Evolutionary conservation across 306 rosid species (phyloP), one percentile per base, ranked within the genome.

Genomic region (Ziziphus jujuba): DNA sequence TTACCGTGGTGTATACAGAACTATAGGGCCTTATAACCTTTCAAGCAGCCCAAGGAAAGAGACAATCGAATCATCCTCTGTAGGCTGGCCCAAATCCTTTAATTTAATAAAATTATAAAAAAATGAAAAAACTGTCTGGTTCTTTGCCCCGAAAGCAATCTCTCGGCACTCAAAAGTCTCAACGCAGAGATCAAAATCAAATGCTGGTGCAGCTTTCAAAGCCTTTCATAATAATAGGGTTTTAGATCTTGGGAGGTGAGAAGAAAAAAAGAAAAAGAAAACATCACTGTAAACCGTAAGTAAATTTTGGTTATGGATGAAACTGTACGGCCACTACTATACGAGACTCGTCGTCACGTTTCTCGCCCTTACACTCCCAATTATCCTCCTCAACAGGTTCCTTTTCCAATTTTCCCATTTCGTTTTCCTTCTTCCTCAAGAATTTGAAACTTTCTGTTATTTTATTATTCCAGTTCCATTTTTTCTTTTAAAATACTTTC

Each of bases 291-390:
- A 28, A 28, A 28, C 33, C 4, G 4, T 28, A 28, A 28, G n/a
- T n/a, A 45, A 60, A 47, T n/a, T 44, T 63, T 79, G 61, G 66
- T 43, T 3, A 92, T 90, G 97, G 91, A 76, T 60, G 76, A 80
- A 25, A 17, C 71, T 16, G 56, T 28, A 35, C 74, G 36, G 65
- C 66, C 65, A 20, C 76, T 83, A 61, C 85, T 90, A n/a, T 87
- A 80, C 76, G 95, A 88, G 84, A 84, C 95, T 3, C 88, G 81
- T n/a, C 75, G 70, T 70, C 99, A 85, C 77, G 87, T 87, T 76
- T 88, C 95, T 2, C 61, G 84, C 69, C 78, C 83, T 5, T 80
- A 52, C 70, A 43, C 48, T 72, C 71, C 91, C 62, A 83, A 75
- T 74, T 80, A 77, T 68, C 91, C 91, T 69, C 84, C 90, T 52